Conservation (phyloP, 257 asterid genomes). For the Capsicum chinense region DNA sequence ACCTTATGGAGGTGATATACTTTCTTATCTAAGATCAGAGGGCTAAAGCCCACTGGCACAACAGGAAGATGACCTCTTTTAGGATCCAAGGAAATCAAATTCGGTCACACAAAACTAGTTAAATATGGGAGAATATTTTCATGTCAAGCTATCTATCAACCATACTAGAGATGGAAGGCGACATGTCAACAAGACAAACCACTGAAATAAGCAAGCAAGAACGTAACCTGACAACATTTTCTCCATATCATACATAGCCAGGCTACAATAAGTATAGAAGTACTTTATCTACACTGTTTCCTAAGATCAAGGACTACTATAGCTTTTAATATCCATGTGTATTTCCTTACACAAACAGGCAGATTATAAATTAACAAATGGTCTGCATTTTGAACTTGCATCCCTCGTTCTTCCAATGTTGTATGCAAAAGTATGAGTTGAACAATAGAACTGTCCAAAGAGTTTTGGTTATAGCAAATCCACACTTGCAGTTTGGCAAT, state of each 20-base stretch:
- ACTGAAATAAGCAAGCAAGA: slow-evolving; percentile 12
- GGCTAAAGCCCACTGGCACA: not conserved
- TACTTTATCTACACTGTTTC: not conserved
- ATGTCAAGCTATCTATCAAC: not conserved
- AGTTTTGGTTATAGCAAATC: not conserved
- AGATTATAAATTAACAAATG: not conserved
- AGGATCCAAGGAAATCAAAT: not conserved
- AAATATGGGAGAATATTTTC: not conserved
- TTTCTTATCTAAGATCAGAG: not conserved
- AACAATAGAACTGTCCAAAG: not conserved
- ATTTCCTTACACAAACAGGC: not conserved
- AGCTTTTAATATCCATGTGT: not conserved
- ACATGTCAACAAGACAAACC: not conserved
- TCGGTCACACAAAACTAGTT: not conserved
- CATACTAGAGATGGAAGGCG: not conserved
- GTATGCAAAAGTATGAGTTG: not conserved
- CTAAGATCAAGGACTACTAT: not conserved
- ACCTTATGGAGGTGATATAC: not conserved
- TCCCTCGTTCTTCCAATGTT: not conserved
- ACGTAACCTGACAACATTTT: not conserved
- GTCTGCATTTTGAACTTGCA: not conserved
- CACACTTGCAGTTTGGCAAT: not conserved
- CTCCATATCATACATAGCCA: not conserved
- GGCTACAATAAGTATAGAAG: not conserved
- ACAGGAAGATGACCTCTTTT: not conserved